Conservation (phyloP, 2,329 filamentous ascomycete species). For the Triangularia verruculosa region DNA sequence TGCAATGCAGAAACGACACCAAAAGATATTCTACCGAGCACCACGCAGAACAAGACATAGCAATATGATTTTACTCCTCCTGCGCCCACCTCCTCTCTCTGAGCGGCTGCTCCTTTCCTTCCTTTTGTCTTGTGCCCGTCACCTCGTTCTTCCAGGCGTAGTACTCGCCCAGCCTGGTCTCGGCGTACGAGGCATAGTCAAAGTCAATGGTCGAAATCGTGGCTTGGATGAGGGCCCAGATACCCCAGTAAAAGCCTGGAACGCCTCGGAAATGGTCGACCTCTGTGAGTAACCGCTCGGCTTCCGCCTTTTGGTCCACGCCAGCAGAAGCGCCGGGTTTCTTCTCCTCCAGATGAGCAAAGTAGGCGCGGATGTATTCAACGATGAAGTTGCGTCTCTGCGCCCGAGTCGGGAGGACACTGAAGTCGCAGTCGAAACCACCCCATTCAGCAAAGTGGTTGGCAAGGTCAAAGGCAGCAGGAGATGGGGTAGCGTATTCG, state of each 20-base stretch:
- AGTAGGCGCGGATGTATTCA: conserved; percentile 79
- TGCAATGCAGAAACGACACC: neutral
- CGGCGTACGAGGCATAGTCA: conserved; percentile 90
- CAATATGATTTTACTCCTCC: conserved; percentile 30
- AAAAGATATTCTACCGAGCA: neutral
- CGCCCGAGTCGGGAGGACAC: conserved; percentile 71
- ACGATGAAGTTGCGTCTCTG: conserved; percentile 77
- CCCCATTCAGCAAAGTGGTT: conserved; percentile 99
- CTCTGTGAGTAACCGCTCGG: conserved; percentile 68
- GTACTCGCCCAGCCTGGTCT: conserved; percentile 83
- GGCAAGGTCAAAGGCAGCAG: conserved; percentile 91
- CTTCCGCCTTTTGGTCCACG: conserved; percentile 58
- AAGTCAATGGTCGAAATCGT: conserved; percentile 95
- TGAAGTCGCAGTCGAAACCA: conserved; percentile 92
- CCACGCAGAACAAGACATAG: neutral
- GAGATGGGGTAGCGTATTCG: conserved; percentile 92
- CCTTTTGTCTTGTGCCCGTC: conserved; percentile 55
- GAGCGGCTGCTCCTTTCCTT: conserved; percentile 62
- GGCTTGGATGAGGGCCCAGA: conserved; percentile 94
- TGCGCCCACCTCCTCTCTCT: conserved; percentile 80
- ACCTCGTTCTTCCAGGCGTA: conserved; percentile 82
- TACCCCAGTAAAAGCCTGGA: conserved; percentile 87
- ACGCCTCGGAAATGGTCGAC: conserved; percentile 86
- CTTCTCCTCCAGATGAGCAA: conserved; percentile 47
- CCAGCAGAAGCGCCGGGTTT: conserved; percentile 31